A percentile compares a stretch with the other conserved stretches of the same genome.
Conservation (phyloP, 2,329 filamentous ascomycete species). For the Cladosporium sp. region DNA sequence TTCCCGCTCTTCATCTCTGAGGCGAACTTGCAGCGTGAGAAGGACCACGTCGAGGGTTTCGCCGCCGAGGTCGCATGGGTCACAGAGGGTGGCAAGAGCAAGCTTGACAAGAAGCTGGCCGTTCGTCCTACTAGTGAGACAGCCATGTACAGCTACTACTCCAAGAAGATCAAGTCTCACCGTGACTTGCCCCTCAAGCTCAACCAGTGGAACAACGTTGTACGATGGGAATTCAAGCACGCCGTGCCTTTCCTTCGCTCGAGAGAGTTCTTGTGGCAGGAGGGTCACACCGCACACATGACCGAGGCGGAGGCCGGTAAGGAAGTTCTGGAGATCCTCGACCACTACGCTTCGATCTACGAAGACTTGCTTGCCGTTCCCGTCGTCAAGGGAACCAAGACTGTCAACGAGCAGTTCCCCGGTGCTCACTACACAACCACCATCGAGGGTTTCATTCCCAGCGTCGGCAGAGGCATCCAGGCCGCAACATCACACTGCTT, state of each 20-base stretch:
- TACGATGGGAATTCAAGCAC: slow-evolving; percentile 97
- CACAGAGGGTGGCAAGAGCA: slow-evolving; percentile 83
- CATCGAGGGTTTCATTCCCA: slow-evolving; percentile 92
- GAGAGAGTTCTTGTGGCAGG: slow-evolving; percentile 96
- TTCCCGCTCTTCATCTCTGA: slow-evolving; percentile 94
- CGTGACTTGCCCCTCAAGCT: slow-evolving; percentile 88
- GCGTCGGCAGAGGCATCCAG: slow-evolving; percentile 94
- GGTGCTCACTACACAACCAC: slow-evolving; percentile 96
- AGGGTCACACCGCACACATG: slow-evolving; percentile 89
- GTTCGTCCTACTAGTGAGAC: slow-evolving; percentile 68
- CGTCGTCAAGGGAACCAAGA: slow-evolving; percentile 90
- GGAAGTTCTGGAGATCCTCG: slow-evolving; percentile 89
- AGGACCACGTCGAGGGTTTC: slow-evolving; percentile 98
- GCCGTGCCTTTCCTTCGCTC: slow-evolving; percentile 80
- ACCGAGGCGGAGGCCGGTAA: slow-evolving; percentile 75
- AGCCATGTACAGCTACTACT: slow-evolving; percentile 94
- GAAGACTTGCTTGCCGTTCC: slow-evolving; percentile 91
- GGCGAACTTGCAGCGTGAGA: slow-evolving; percentile 81
- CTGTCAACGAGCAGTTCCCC: slow-evolving; percentile 96
- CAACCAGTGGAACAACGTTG: slow-evolving; percentile 96
- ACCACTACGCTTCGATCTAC: slow-evolving; percentile 88
- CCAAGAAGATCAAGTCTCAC: slow-evolving; percentile 95
- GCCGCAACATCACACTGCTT: slow-evolving; percentile 91
- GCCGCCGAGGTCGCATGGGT: slow-evolving; percentile 89
- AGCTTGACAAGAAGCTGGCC: slow-evolving; percentile 76